A percentile compares a stretch with the other conserved stretches of the same genome.
Evolutionary conservation across 2,329 filamentous ascomycete genomes (phyloP).

Genomic region (Talaromyces amestolkiae): DNA sequence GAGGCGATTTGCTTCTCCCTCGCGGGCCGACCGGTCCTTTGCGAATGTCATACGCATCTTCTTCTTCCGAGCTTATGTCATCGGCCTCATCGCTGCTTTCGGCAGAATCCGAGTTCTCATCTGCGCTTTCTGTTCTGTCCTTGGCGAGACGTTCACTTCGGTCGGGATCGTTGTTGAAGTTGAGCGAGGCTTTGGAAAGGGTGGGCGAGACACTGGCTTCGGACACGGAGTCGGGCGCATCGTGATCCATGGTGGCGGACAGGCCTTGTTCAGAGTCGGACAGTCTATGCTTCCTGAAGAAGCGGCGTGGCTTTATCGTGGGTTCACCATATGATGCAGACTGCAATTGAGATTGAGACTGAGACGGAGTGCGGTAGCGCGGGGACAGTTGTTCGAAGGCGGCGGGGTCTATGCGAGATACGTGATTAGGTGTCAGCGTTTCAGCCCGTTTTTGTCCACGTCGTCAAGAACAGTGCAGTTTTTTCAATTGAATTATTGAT

Average conservation of each 20-base stretch:
- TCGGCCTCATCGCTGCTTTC: constrained; percentile 66
- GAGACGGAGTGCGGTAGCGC: neutral
- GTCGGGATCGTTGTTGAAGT: constrained; percentile 25
- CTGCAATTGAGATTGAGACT: neutral
- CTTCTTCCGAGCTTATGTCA: constrained; percentile 55
- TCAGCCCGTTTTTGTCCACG: neutral
- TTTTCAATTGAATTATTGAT: neutral
- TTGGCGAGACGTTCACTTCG: constrained; percentile 63
- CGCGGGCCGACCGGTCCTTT: constrained; percentile 37
- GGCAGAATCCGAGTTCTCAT: constrained; percentile 53
- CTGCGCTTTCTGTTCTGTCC: constrained; percentile 67
- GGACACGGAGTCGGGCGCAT: neutral
- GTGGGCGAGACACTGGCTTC: constrained; percentile 6
- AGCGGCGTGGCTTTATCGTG: neutral
- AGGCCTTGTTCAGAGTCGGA: neutral
- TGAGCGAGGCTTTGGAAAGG: constrained; percentile 6
- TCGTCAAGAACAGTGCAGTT: neutral
- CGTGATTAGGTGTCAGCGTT: neutral
- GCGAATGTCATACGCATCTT: constrained; percentile 55
- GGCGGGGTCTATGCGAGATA: constrained; percentile 19
- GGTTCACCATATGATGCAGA: neutral
- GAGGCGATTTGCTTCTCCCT: constrained; percentile 9
- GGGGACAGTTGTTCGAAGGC: constrained; percentile 30
- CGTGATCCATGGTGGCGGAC: constrained; percentile 6
- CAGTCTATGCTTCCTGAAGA: constrained; percentile 4